Conservation (phyloP, 2,329 filamentous ascomycete species). For the Microsporum ferrugineum region DNA sequence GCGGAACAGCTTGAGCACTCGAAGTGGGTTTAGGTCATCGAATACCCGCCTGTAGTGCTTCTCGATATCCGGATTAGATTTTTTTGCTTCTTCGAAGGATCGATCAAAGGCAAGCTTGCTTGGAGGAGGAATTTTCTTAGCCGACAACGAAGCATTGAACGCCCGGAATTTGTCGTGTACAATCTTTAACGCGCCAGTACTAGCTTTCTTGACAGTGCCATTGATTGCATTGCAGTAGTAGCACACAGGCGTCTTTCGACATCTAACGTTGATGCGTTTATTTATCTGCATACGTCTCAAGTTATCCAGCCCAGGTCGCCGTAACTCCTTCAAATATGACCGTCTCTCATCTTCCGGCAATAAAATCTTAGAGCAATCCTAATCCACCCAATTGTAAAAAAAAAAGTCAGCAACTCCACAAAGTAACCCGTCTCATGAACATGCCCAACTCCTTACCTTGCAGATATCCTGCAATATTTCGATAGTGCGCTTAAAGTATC, state of each 20-base stretch:
- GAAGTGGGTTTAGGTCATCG: constrained; percentile 84
- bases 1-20: constrained; percentile 84
- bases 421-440: not conserved
- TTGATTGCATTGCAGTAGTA: constrained; percentile 72
- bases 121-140: constrained; percentile 68
- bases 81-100: constrained; percentile 70
- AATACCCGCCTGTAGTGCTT: constrained; percentile 85
- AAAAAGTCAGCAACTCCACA: not conserved
- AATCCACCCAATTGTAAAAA: constrained; percentile 6
- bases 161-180: constrained; percentile 84
- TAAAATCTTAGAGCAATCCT: constrained; percentile 72
- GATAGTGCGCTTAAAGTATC: constrained; percentile 88
- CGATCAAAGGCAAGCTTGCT: constrained; percentile 77
- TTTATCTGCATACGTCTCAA: constrained; percentile 69
- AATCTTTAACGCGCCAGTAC: constrained; percentile 72
- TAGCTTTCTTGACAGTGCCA: constrained; percentile 82
- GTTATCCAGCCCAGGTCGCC: constrained; percentile 74
- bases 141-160: constrained; percentile 79
- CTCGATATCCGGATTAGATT: constrained; percentile 68
- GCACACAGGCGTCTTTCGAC: constrained; percentile 74
- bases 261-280: constrained; percentile 81
- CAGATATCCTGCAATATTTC: constrained; percentile 89
- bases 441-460: constrained; percentile 44
- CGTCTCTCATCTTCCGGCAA: constrained; percentile 70
- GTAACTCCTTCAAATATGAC: constrained; percentile 64